Evolutionary conservation across 805 yeast genomes (phyloP), one percentile per base, ranked within the genome.

Genomic region (Ogataea philodendri): DNA sequence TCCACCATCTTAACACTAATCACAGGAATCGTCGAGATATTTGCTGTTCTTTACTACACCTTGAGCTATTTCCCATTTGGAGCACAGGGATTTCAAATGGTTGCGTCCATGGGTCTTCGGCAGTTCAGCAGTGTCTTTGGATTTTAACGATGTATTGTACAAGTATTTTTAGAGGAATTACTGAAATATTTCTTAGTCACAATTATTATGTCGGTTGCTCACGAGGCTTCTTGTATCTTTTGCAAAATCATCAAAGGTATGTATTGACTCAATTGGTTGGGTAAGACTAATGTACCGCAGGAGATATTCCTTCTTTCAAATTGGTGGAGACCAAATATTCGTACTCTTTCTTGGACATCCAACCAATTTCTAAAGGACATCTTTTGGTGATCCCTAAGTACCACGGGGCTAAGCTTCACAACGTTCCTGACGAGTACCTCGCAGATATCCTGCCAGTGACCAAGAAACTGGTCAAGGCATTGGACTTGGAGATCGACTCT

Each of bases 11-110:
- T 88, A 33, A 87, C 97, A 0, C 62, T 93, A 8, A 54, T 87
- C 9, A 78, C 87, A 20, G 83, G 93, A 26, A 60, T 83, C 2
- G 60, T 84, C 8, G 97, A 93, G 59, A 66, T 89, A 7, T 60
- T 93, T 37, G 90, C 96, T 1, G 88, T 93, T n/a, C 52, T 87
- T 5, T 89, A 89, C 69, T 93, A 93, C 59, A 81, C 93, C 0
- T 70, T 90, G 26, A 84, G 95, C 52, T 93, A 93, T 60, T 90
- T 93, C 72, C 98, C 98, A 28, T 84, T 89, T 65, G 98, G 98
- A 9, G 84, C 90, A 1, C 82, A 84, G 42, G 83, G 94, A 2
- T 55, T 71, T 49, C 67, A 73, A 22, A 65, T 71, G 72, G 60
- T 74, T 42, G 57, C 72, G 16, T 66, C 69, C 42, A 63, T 71